A percentile compares a stretch with the other conserved stretches of the same genome.
These are phyloP conservation scores for Venturia nashicola DNA, from an alignment of 2,329 filamentous ascomycete species.

Conservation along the genomic window DNA sequence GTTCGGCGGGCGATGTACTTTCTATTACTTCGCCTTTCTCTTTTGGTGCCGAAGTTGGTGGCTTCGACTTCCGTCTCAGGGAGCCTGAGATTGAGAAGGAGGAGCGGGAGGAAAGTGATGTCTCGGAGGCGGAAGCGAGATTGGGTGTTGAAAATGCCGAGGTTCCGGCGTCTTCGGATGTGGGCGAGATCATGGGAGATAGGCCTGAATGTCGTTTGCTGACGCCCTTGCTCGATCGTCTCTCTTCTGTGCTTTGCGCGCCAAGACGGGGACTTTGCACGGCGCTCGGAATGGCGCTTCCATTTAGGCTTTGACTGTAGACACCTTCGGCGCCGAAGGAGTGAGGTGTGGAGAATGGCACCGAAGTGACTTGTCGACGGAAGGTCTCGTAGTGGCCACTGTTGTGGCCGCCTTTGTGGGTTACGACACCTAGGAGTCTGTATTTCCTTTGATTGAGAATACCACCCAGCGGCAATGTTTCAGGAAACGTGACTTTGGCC, in stretches of 20 bases:
- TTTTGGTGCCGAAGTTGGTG: conserved; percentile 5
- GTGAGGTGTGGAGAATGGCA: conserved; percentile 72
- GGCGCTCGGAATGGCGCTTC: conserved; percentile 1
- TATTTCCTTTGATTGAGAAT: conserved; percentile 69
- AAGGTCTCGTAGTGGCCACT: conserved; percentile 98
- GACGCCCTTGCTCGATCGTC: neutral
- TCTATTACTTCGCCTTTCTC: conserved; percentile 10
- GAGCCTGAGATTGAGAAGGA: conserved; percentile 14
- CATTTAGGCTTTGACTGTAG: conserved; percentile 29
- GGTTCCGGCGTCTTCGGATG: conserved; percentile 20
- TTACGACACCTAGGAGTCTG: conserved; percentile 74
- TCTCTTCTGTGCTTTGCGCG: neutral
- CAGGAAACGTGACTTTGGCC: conserved; percentile 86
- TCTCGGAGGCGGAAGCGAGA: conserved; percentile 15
- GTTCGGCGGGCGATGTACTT: conserved; percentile 8
- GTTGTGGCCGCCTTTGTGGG: conserved; percentile 89
- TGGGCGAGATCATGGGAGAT: conserved; percentile 11
- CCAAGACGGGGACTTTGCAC: conserved; percentile 1
- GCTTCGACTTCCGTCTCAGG: neutral
- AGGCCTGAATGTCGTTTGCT: neutral
- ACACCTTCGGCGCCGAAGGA: conserved; percentile 64
- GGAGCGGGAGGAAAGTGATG: conserved; percentile 23
- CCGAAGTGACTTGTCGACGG: conserved; percentile 65
- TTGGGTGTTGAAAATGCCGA: conserved; percentile 16
- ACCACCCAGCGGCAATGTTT: conserved; percentile 70